Conservation (phyloP, 1,284 basidiomycete genomes). For the Ceratobasidium sp. region DNA sequence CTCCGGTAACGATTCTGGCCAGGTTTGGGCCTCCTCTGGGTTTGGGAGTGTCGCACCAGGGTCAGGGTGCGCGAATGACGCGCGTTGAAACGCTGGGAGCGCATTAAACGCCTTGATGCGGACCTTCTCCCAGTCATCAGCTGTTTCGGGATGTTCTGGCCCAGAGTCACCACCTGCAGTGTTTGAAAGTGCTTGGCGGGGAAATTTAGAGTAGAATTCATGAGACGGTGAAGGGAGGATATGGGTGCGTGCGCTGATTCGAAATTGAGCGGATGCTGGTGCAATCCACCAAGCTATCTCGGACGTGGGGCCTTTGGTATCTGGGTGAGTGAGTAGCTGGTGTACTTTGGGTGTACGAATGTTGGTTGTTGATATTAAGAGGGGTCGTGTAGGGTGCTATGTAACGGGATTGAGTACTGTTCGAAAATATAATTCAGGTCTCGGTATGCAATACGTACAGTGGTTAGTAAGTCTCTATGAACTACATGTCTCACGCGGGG, state of each 20-base stretch:
- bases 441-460: not conserved
- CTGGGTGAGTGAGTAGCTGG: conserved; percentile 36
- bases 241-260: conserved; percentile 46
- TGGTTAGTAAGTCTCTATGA: conserved; percentile 26
- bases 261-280: conserved; percentile 47
- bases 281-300: conserved; percentile 50
- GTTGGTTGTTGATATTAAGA: conserved; percentile 49
- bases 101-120: conserved; percentile 47
- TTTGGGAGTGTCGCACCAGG: conserved; percentile 45
- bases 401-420: not conserved
- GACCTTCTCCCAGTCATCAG: conserved; percentile 46
- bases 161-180: conserved; percentile 20
- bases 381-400: conserved; percentile 35
- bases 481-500: conserved; percentile 13
- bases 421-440: not conserved
- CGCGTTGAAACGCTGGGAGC: conserved; percentile 46
- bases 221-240: conserved; percentile 46
- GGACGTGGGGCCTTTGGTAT: conserved; percentile 37
- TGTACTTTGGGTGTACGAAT: conserved; percentile 49
- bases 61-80: conserved; percentile 48
- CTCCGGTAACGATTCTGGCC: conserved; percentile 47
- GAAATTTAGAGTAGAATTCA: conserved; percentile 44
- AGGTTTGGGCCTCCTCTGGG: conserved; percentile 48
- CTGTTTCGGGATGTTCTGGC: conserved; percentile 11
- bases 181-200: conserved; percentile 23